Conservation (phyloP, 768 basidiomycete species). For the Leccinum pellstonianum region DNA sequence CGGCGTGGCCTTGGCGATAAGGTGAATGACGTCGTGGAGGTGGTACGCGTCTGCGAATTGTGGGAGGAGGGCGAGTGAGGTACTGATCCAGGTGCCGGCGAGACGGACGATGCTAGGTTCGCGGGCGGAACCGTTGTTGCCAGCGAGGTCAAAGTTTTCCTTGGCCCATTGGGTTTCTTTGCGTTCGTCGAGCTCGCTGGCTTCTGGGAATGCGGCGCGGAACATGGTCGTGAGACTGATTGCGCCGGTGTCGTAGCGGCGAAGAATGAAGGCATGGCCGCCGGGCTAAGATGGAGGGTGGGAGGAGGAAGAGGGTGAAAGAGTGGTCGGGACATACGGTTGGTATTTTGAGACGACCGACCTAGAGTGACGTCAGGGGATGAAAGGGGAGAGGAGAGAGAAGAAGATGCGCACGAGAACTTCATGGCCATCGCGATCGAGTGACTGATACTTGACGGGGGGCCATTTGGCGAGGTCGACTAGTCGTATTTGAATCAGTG, state of each 20-base stretch:
- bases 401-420: constrained; percentile 61
- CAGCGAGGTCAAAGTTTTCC: constrained; percentile 68
- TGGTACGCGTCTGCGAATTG: constrained; percentile 64
- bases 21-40: constrained; percentile 57
- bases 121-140: constrained; percentile 72
- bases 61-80: constrained; percentile 55
- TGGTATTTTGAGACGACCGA: constrained; percentile 86
- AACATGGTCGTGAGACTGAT: constrained; percentile 95
- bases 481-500: neutral
- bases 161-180: constrained; percentile 83
- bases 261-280: constrained; percentile 91
- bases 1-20: constrained; percentile 69
- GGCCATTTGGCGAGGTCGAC: constrained; percentile 51
- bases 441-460: constrained; percentile 88
- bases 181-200: constrained; percentile 74
- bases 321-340: constrained; percentile 55
- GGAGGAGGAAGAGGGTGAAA: constrained; percentile 16
- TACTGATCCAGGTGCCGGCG: constrained; percentile 85
- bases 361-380: constrained; percentile 44
- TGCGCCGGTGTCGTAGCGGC: constrained; percentile 90
- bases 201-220: constrained; percentile 87
- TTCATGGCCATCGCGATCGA: constrained; percentile 82
- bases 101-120: constrained; percentile 66
- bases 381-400: neutral
- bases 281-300: constrained; percentile 45